phyloP scores from a whole-genome alignment of 2,329 filamentous ascomycete genomes.

The Diplodia corticola region DNA sequence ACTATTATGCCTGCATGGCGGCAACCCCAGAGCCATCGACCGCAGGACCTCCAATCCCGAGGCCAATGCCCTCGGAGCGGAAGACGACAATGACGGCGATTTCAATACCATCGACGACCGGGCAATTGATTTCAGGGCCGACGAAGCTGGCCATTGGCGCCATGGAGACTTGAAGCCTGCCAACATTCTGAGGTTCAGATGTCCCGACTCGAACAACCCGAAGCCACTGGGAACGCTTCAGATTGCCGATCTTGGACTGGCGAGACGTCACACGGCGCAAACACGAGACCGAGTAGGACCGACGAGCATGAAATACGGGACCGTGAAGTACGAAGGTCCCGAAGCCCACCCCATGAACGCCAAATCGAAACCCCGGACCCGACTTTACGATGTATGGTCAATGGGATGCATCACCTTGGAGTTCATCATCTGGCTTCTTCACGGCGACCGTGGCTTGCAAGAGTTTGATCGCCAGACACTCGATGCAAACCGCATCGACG shows the following conservation, averaged over 20 bases:
- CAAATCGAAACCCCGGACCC: slow-evolving; percentile 21
- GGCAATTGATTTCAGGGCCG: background rate
- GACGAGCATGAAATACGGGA: slow-evolving; percentile 25
- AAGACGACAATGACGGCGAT: too few relatives aligned
- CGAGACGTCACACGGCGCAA: background rate
- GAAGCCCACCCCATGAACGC: background rate
- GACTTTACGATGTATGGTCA: slow-evolving; percentile 30
- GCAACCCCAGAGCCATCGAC: too few relatives aligned
- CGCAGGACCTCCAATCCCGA: too few relatives aligned
- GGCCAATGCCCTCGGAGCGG: too few relatives aligned
- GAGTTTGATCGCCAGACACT: slow-evolving; percentile 11
- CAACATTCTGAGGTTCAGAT: background rate
- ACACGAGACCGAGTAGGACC: background rate
- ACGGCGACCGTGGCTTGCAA: slow-evolving; percentile 25
- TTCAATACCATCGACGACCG: background rate
- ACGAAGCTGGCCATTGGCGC: background rate
- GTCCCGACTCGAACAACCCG: background rate
- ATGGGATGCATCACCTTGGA: slow-evolving; percentile 34
- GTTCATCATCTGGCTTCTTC: slow-evolving; percentile 31
- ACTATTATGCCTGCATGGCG: background rate
- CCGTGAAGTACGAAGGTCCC: slow-evolving; percentile 16
- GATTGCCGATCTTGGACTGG: background rate
- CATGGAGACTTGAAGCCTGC: background rate
- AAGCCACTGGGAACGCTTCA: background rate
- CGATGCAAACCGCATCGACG: background rate